Evolutionary conservation across 176 grass and related monocot genomes (phyloP).

Genomic region (Pharus latifolius): DNA sequence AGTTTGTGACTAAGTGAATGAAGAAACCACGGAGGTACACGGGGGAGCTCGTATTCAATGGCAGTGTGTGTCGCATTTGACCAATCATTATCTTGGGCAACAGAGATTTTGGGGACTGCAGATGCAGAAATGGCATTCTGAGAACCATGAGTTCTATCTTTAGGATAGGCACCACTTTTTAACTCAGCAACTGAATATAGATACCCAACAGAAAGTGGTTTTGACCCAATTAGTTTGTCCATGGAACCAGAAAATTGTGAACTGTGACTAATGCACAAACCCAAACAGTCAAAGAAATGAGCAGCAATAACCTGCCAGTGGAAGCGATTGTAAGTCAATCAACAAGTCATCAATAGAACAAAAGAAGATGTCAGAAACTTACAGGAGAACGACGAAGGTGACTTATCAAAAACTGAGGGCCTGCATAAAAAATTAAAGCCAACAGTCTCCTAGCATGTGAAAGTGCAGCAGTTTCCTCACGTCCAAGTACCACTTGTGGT

Average conservation of each 20-base stretch:
- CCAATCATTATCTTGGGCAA: conserved; percentile 43
- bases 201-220: conserved; percentile 81
- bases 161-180: conserved; percentile 46
- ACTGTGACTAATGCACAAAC: conserved; percentile 66
- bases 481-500: conserved; percentile 69
- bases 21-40: conserved; percentile 87
- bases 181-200: conserved; percentile 86
- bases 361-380: conserved; percentile 21
- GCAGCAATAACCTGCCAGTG: conserved; percentile 48
- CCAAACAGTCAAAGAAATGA: conserved; percentile 71
- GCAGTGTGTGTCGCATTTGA: conserved; percentile 13
- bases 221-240: conserved; percentile 63
- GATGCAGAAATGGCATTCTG: conserved; percentile 10
- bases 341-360: conserved; percentile 5
- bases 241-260: conserved; percentile 83
- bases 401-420: conserved; percentile 70
- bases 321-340: conserved; percentile 22
- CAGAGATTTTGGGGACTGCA: conserved; percentile 43
- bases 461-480: conserved; percentile 62
- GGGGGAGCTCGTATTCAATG: conserved; percentile 54
- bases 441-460: conserved; percentile 79
- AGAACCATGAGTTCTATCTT: conserved; percentile 28
- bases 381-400: conserved; percentile 73
- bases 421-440: conserved; percentile 78
- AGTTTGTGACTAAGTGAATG: conserved; percentile 53